These are phyloP conservation scores for Pterula multifida DNA, from an alignment of 1,284 basidiomycete species.

Conservation along the genomic window DNA sequence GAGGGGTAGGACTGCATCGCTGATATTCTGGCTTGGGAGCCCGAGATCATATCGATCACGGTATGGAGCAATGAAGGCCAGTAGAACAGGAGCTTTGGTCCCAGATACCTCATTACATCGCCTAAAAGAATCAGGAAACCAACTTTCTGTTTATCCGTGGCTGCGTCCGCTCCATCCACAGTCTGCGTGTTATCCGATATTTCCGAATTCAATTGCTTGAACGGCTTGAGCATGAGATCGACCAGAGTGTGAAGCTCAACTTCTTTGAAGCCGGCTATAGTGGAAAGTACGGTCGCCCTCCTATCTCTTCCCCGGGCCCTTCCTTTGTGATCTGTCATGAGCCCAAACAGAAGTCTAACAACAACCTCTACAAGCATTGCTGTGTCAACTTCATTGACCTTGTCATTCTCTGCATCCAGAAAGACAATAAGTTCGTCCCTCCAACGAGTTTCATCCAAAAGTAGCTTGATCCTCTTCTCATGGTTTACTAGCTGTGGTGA, in stretches of 20 bases:
- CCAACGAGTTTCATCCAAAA: constrained; percentile 84
- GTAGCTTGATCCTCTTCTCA: constrained; percentile 51
- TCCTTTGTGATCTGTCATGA: constrained; percentile 79
- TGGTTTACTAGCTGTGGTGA: constrained; percentile 54
- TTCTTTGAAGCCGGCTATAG: constrained; percentile 61
- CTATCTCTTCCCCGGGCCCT: constrained; percentile 64
- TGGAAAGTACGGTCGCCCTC: constrained; percentile 65
- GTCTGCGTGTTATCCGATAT: constrained; percentile 12
- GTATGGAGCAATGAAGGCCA: constrained; percentile 69
- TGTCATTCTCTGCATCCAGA: constrained; percentile 39
- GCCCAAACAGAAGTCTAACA: constrained; percentile 78
- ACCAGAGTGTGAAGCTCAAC: constrained; percentile 73
- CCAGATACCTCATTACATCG: constrained; percentile 74
- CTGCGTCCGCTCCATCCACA: constrained; percentile 17
- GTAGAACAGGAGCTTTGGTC: constrained; percentile 50
- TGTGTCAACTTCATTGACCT: constrained; percentile 38
- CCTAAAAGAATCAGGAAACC: constrained; percentile 81
- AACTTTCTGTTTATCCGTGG: constrained; percentile 61
- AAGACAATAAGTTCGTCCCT: constrained; percentile 74
- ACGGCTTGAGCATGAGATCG: constrained; percentile 83
- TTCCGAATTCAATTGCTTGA: constrained; percentile 27
- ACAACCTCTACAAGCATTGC: constrained; percentile 52
- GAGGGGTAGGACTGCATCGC: constrained; percentile 3
- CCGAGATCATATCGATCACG: constrained; percentile 50
- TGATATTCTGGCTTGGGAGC: constrained; percentile 40